Evolutionary conservation across 495 filamentous ascomycete species (phyloP), one percentile per base, ranked within the genome.

Genomic region (Neurospora sp.): DNA sequence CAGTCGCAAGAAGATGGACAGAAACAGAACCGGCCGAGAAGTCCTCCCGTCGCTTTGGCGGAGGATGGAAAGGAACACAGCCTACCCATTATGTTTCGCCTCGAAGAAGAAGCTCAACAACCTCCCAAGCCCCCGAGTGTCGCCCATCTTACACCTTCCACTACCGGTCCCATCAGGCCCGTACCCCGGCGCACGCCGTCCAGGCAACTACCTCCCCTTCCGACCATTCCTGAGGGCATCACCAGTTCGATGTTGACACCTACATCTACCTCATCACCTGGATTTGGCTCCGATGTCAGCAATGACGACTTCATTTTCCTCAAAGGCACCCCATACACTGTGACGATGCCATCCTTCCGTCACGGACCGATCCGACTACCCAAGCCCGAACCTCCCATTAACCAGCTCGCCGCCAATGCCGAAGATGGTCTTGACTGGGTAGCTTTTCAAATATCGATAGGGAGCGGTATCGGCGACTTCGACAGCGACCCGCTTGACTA

Each of bases 381-480:
- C 23, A 85, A 82, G 40, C 75, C 77, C 12, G 85, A 85, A 69
- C 74, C 81, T 8, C 71, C 76, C 8, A 78, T 81, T 4, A 76
- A 76, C 40, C 81, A 81, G 54, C 75, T 83, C 70, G 80, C 78
- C 62, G 74, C 83, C 31, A 79, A 78, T n/a, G 78, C 79, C 7
- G 84, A 85, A 70, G 83, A 85, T 37, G 82, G 79, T 37, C 78
- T 89, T 9, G 86, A 89, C 78, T 88, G 85, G 86, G 87, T 85
- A 23, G 86, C 86, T 12, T 88, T 87, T 75, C 86, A 89, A 76
- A 87, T 88, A 80, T 86, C 87, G 10, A 87, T 88, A 66, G 78
- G 83, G 0, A 85, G 86, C 35, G 85, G 83, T 7, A 82, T 82
- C 18, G 84, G 84, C 40, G 84, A 84, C 74, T 82, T 82, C 5